Base-by-base conservation (phyloP, 352 stramenopile genomes). In the Globisporangium camurandrum region DNA sequence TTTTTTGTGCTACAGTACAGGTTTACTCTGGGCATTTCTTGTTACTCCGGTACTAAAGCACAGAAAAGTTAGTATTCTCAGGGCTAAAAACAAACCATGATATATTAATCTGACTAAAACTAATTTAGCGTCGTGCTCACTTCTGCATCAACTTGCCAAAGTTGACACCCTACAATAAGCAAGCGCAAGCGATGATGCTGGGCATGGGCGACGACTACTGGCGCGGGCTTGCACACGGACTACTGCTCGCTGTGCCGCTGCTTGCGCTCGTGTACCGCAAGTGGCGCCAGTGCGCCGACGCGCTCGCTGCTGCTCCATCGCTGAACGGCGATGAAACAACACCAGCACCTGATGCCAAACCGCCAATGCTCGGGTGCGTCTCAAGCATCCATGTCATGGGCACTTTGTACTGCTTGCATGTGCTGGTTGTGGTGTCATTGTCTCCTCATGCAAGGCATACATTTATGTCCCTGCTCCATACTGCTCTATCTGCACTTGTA, bases 201-300 rank as follows among this genome's bases (percentile, higher is more conserved):
- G 27, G 17, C 31, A 31, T 36, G 33, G 42, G 20, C 22, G 45
- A 43, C 22, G 33, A 34, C 31, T 84, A 84, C 54, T 81, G 66
- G 67, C 73, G 67, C 53, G 72, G 72, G 7, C 23, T 84, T 17
- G 64, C 59, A 52, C 69, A 84, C 41, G 72, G 72, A 0, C 47
- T 84, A 31, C 52, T 84, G 54, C 59, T 84, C 14, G 58, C 69
- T 53, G 51, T 79, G 23, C 72, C 72, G 24, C 57, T 80, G n/a
- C 36, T 76, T 1, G 51, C 54, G 31, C 67, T 82, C 49, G 42
- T 79, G 24, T 75, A 75, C 42, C 66, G 66, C 30, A 76, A 79
- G 49, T 81, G 67, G 72, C 64, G 46, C 34, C 38, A 61, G 28
- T 54, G 46, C 27, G 51, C 23, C n/a, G 38, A 36, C 1, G 39